Percentiles rank a stretch among this genome's conserved stretches.
These are phyloP conservation scores for Penicillium sp. DNA, from an alignment of 2,329 filamentous ascomycete genomes.

Conservation along the genomic window DNA sequence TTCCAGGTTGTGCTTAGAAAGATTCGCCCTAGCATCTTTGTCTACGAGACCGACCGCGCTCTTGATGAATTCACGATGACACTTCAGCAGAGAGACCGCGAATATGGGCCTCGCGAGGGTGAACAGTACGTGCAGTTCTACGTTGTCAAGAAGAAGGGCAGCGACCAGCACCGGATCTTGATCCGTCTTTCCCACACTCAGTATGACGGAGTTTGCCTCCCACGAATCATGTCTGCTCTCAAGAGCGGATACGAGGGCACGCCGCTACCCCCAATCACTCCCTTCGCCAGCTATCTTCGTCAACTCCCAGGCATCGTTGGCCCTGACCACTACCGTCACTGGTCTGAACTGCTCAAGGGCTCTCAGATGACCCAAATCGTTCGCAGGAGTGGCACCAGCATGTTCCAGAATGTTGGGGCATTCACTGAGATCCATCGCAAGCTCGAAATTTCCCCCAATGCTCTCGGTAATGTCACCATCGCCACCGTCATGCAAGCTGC, in stretches of 20 bases:
- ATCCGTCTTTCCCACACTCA: constrained; percentile 69
- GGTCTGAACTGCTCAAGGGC: constrained; percentile 59
- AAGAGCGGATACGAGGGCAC: constrained; percentile 54
- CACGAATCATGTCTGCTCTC: constrained; percentile 62
- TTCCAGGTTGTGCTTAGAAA: constrained; percentile 61
- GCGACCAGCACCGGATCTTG: constrained; percentile 50
- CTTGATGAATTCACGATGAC: constrained; percentile 55
- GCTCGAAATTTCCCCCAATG: constrained; percentile 47
- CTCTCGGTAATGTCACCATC: constrained; percentile 58
- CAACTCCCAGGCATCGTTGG: constrained; percentile 41
- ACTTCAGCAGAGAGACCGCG: constrained; percentile 58
- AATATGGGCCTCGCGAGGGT: constrained; percentile 58
- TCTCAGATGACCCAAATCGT: constrained; percentile 53
- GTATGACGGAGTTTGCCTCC: constrained; percentile 69
- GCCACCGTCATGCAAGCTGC: constrained; percentile 68
- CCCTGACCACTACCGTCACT: constrained; percentile 59
- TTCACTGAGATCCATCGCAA: constrained; percentile 39
- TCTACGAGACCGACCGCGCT: constrained; percentile 55
- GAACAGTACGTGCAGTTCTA: constrained; percentile 64
- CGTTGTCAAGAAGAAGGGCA: constrained; percentile 47
- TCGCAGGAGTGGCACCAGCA: constrained; percentile 33
- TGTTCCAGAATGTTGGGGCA: constrained; percentile 37
- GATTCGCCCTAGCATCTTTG: constrained; percentile 53
- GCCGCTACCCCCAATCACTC: constrained; percentile 40
- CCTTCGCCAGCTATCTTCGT: constrained; percentile 51